Evolutionary conservation across 495 filamentous ascomycete genomes (phyloP), one percentile per base, ranked within the genome.

Genomic region (Apodospora peruviana): DNA sequence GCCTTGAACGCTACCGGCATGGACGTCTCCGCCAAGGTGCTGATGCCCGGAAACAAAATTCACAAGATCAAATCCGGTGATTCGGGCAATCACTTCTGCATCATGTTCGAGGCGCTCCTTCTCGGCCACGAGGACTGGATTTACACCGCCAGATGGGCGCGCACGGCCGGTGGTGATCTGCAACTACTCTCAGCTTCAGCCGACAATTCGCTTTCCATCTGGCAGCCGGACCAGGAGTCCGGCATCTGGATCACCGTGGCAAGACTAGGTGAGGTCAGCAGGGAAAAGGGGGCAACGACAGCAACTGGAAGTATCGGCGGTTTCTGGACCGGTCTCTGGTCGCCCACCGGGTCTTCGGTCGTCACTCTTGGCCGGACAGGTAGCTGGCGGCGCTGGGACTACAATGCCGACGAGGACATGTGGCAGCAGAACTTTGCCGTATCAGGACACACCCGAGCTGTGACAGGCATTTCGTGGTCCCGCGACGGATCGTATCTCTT

Each of bases 101-200:
- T 95, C 40, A 96, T 90, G 0, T 97, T 97, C 52, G 94, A 97
- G 68, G 94, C 94, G 5, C 74, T 99, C 11, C 78, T 99, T 8
- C 81, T 97, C 20, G 93, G 94, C 17, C 94, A 97, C 58, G 93
- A 99, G 56, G 93, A 99, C 58, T 99, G 93, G 93, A 88, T 99
- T 20, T 96, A 94, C 61, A 90, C 86, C 44, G 79, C 86, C 0
- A 71, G 73, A 32, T 99, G 93, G 93, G 75, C 77, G 24, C 76
- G 77, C 9, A 9, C 43, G 14, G 53, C 57, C 38, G 48, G 34
- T 14, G 42, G 34, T 29, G 42, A 71, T 45, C 74, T 84, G 16
- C 88, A 86, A 55, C 80, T 99, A 14, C 81, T 99, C 14, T 87
- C 91, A 11, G 84, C 93, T 2, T 97, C 93, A 12, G 93, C 91